Evolutionary conservation across 2,329 filamentous ascomycete species (phyloP), one percentile per base, ranked within the genome.

Genomic region (Annulohypoxylon truncatum): DNA sequence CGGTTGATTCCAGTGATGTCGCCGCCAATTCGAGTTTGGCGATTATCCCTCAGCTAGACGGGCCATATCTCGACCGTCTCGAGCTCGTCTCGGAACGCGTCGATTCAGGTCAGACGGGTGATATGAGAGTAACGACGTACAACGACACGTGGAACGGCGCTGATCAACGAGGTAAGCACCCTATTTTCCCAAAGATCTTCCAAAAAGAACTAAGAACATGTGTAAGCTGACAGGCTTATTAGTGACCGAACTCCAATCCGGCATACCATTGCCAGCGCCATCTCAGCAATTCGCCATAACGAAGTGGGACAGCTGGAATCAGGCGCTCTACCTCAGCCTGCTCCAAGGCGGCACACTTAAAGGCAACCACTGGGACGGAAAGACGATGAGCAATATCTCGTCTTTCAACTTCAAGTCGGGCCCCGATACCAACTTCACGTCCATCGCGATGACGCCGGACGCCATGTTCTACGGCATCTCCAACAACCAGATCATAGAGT

Each of bases 391-490:
- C 28, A 4, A 59, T 42, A 54, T 75, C 31, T 54, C 60, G 9
- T 58, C 47, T 5, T 72, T 75, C 46, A 54, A 67, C 3, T 73
- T 75, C 48, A 67, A 67, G 28, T 66, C 64, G 10, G 72, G 71
- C 1, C 73, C 73, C 22, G 51, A 55, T 13, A 50, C 50, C 18
- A 73, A 72, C 29, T 74, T 75, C 48, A 70, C 69, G 3, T 62
- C 72, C 24, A 73, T 75, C 57, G 69, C 73, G 3, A 68, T 74
- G 61, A 69, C 71, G 22, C 53, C 63, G 5, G 72, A 75, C 26
- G 73, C 65, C 15, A 72, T 70, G 64, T 71, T 75, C 53, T 75
- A 74, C 51, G 73, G 66, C 15, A 74, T 75, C n/a, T 70, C 72
- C 13, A 60, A 68, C 42, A 64, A 69, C 53, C 42, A 72, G 59